These are phyloP conservation scores for Omphalea diandra DNA, from an alignment of 441 rosid genomes.

Conservation along the genomic window DNA sequence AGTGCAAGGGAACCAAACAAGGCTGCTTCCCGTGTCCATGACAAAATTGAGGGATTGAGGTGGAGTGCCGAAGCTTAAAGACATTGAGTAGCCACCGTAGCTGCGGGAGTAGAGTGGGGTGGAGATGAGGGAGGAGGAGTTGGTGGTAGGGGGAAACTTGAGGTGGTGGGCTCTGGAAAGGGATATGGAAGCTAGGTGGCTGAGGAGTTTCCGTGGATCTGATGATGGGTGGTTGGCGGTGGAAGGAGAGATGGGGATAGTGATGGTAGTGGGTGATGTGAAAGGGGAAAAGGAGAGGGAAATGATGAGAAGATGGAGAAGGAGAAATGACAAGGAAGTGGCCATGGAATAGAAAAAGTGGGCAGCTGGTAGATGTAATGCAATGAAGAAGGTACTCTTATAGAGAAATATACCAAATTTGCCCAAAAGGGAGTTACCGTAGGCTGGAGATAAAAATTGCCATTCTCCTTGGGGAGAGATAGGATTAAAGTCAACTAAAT, in stretches of 20 bases:
- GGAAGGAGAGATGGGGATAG: slow-evolving; percentile 41
- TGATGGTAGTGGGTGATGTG: slow-evolving; percentile 35
- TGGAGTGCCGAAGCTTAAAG: slow-evolving; percentile 78
- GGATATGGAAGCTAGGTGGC: slow-evolving; percentile 52
- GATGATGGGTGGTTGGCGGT: slow-evolving; percentile 28
- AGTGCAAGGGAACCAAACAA: slow-evolving; percentile 89
- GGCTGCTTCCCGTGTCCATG: slow-evolving; percentile 83
- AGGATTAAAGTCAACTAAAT: too few species aligned
- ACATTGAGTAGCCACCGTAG: slow-evolving; percentile 77
- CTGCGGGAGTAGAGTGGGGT: slow-evolving; percentile 53
- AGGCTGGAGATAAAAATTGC: too few species aligned
- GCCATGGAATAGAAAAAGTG: slow-evolving; percentile 20
- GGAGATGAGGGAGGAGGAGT: slow-evolving; percentile 34
- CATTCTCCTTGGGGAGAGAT: too few species aligned
- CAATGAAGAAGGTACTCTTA: too few species aligned
- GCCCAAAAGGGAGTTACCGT: too few species aligned
- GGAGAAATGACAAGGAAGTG: slow-evolving; percentile 18
- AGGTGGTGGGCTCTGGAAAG: slow-evolving; percentile 62
- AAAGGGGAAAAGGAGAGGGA: slow-evolving; percentile 3
- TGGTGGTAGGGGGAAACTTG: slow-evolving; percentile 39
- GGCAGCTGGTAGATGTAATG: too few species aligned
- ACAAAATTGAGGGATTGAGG: slow-evolving; percentile 52
- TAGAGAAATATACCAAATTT: slow-evolving; percentile 1
- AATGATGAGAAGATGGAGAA: slow-evolving; percentile 13
- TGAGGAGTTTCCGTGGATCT: slow-evolving; percentile 36